Base-by-base conservation (phyloP, 176 grass and related monocot species). In the Olyra latifolia region DNA sequence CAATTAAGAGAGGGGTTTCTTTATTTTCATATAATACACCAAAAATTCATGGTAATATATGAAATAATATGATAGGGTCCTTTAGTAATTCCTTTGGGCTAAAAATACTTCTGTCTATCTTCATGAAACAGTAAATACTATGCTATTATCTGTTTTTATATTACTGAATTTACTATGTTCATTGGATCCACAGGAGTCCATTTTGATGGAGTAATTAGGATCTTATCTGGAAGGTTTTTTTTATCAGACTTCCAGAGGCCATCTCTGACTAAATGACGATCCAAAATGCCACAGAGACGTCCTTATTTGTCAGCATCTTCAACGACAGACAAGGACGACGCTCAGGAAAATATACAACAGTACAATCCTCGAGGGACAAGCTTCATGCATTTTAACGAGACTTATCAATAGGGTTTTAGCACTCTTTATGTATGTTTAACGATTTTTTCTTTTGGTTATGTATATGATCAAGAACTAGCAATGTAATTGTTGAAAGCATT, bases 241-340 rank as follows among this genome's bases (percentile, higher is more conserved):
- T 42, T 59, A 85, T 62, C 25, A 29, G 49, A 63, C 44, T 22
- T 58, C 29, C 75, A 39, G 72, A n/a, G 17, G 65, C 27, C 52
- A 52, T 86, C 53, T 79, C 69, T 63, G 76, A 75, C 53, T 27
- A 76, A 83, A 69, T 81, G 9, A 75, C 55, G 55, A 82, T 25
- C 15, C 65, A 86, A 58, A 91, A 54, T 52, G 60, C 68, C 1
- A 80, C 32, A 35, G 75, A 66, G 57, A 48, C 15, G 20, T 75
- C 2, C 59, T 77, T 68, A 71, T 58, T 22, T 92, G 90, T 84
- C 44, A 71, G 62, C 60, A 78, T 84, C 10, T 78, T 77, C 28
- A 71, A 53, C 28, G 35, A 64, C 62, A 59, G 67, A 88, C 71
- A 0, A 67, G 48, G 11, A n/a, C 24, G 4, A 25, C 40, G 2